Evolutionary conservation across 2,329 filamentous ascomycete species (phyloP), one percentile per base, ranked within the genome.

Genomic region (Penicillium sp.): DNA sequence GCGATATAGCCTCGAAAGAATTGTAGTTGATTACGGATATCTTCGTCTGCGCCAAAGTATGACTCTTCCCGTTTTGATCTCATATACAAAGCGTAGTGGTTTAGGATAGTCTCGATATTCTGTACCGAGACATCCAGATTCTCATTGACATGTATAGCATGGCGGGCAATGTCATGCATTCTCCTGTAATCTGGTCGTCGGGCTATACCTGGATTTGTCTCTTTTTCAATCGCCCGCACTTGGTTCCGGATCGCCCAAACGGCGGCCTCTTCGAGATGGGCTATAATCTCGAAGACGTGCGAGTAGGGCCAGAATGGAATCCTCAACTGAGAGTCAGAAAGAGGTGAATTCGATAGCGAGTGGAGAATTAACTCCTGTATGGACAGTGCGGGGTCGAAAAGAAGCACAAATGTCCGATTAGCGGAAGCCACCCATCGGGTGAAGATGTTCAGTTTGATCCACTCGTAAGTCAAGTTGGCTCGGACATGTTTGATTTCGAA

Each of bases 381-480:
- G 25, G 10, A 19, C 7, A 17, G 8, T 42, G 13, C 7, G 3
- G 50, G 40, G 9, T 43, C 50, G 40, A 52, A 52, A 21, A 52
- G 13, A 4, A 52, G 29, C 19, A 52, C 6, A 3, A 33, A 15
- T n/a, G 50, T 52, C 15, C n/a, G 50, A 7, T 43, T 43, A 31
- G 29, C 6, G 3, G 50, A 42, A 10, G n/a, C 6, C 2, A 42
- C 10, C 50, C 50, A 52, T 25, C 50, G 40, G 0, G 58, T 64
- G 38, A 62, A 64, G 15, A 61, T 21, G 9, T 58, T 64, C 37
- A 62, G 21, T 25, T 60, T 64, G 7, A 48, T 50, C 63, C 63
- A 66, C 2, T 53, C 4, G 33, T 66, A 66, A 0, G 25, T 3
- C 8, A 46, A 10, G n/a, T 49, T 13, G 7, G 38, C n/a, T 23